These are phyloP conservation scores for Penicillium longicatenatum DNA, from an alignment of 495 filamentous ascomycete species.

Conservation along the genomic window DNA sequence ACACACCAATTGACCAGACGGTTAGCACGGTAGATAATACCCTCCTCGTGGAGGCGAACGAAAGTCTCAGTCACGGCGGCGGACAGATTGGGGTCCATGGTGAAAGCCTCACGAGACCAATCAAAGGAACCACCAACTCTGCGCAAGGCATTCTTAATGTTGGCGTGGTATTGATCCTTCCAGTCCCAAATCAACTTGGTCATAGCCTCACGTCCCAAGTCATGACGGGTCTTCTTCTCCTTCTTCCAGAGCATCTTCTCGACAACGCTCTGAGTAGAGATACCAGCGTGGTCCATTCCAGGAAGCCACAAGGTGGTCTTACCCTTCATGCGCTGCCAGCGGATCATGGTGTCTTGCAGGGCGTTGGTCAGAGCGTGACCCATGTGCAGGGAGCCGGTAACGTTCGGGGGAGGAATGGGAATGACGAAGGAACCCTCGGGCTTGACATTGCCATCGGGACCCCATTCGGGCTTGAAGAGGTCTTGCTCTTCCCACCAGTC, in stretches of 20 bases:
- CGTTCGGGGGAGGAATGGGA: conserved; percentile 75
- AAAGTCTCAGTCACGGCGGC: conserved; percentile 73
- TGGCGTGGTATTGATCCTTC: conserved; percentile 68
- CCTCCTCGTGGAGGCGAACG: conserved; percentile 71
- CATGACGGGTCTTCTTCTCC: conserved; percentile 64
- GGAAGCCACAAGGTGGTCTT: conserved; percentile 72
- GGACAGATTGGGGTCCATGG: conserved; percentile 67
- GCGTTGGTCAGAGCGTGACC: conserved; percentile 69
- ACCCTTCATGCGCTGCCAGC: conserved; percentile 67
- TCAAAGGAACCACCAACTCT: conserved; percentile 65
- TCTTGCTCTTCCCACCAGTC: conserved; percentile 65
- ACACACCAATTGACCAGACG: conserved; percentile 80
- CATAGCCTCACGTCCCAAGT: conserved; percentile 64
- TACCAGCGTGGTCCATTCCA: conserved; percentile 77
- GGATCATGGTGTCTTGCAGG: conserved; percentile 75
- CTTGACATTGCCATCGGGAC: conserved; percentile 65
- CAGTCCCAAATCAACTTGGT: conserved; percentile 65
- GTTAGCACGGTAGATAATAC: conserved; percentile 74
- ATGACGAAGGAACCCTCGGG: conserved; percentile 72
- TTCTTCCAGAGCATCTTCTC: conserved; percentile 75
- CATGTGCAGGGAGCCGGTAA: conserved; percentile 70
- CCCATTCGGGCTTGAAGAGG: conserved; percentile 74
- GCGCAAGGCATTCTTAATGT: conserved; percentile 60
- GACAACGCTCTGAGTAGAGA: conserved; percentile 75
- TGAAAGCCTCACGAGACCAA: conserved; percentile 71